Percentiles rank a stretch among this genome's conserved stretches.
Conservation (phyloP, 768 basidiomycete species). For the Lactarius sanguifluus region DNA sequence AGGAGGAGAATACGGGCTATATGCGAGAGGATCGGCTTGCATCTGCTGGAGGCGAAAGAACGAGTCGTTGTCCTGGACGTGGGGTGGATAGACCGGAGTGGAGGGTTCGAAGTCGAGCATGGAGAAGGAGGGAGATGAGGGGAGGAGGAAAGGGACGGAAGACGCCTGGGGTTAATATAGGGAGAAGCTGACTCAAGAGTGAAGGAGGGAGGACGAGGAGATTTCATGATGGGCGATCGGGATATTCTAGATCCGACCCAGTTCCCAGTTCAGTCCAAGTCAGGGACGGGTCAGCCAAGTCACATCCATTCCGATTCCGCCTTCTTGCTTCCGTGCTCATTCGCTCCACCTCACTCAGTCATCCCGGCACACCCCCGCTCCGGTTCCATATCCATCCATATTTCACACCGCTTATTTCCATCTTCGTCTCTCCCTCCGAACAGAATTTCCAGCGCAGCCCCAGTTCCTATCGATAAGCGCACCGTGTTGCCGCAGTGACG, state of each 20-base stretch:
- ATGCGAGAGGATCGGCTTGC: conserved; percentile 19
- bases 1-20: conserved; percentile 13
- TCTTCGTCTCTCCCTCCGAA: conserved; percentile 1
- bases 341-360: not conserved
- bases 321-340: not conserved
- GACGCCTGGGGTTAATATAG: conserved; percentile 24
- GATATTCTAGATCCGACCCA: conserved; percentile 27
- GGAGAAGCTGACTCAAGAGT: conserved; percentile 17
- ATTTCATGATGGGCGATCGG: conserved; percentile 21
- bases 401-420: not conserved
- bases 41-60: conserved; percentile 10
- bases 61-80: conserved; percentile 15
- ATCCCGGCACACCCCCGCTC: not conserved
- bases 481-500: conserved; percentile 1
- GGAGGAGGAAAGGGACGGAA: not conserved
- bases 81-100: conserved; percentile 12
- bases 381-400: not conserved
- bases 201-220: not conserved
- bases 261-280: conserved; percentile 16
- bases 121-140: not conserved
- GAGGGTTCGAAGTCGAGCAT: conserved; percentile 25
- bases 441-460: not conserved
- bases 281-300: not conserved
- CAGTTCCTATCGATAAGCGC: not conserved
- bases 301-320: conserved; percentile 4